phyloP scores from a whole-genome alignment of 2,329 filamentous ascomycete species.

The Aureobasidium sp. region DNA sequence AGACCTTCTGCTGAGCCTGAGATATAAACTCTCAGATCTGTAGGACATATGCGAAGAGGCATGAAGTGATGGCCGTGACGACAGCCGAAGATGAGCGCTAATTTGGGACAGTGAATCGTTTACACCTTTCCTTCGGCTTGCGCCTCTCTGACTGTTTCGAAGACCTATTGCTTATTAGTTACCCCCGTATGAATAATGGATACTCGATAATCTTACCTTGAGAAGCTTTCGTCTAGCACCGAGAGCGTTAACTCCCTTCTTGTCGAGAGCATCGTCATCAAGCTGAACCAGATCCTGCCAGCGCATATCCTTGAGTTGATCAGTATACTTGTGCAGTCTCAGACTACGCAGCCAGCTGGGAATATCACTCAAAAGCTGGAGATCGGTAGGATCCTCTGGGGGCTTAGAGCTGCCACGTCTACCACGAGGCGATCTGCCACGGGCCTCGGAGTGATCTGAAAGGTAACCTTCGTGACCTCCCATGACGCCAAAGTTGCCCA shows the following conservation, averaged over 20 bases:
- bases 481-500: constrained; percentile 41
- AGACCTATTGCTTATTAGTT: constrained; percentile 51
- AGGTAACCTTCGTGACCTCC: constrained; percentile 74
- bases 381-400: constrained; percentile 93
- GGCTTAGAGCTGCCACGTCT: constrained; percentile 93
- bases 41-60: neutral
- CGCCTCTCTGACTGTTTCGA: constrained; percentile 79
- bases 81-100: neutral
- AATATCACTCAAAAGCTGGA: constrained; percentile 83
- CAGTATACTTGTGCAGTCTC: constrained; percentile 96
- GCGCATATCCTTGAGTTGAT: constrained; percentile 93
- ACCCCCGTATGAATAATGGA: neutral
- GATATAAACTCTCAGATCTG: neutral
- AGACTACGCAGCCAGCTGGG: constrained; percentile 92
- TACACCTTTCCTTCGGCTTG: constrained; percentile 34
- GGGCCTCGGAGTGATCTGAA: constrained; percentile 83
- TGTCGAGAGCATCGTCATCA: constrained; percentile 87
- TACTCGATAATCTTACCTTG: constrained; percentile 55
- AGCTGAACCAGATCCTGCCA: constrained; percentile 90
- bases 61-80: neutral
- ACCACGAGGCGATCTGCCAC: constrained; percentile 85
- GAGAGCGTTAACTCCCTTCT: constrained; percentile 86
- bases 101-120: neutral
- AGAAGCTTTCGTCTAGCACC: constrained; percentile 96
- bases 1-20: neutral